Base-by-base conservation (phyloP, 441 rosid genomes). In the Brassica hybrid region DNA sequence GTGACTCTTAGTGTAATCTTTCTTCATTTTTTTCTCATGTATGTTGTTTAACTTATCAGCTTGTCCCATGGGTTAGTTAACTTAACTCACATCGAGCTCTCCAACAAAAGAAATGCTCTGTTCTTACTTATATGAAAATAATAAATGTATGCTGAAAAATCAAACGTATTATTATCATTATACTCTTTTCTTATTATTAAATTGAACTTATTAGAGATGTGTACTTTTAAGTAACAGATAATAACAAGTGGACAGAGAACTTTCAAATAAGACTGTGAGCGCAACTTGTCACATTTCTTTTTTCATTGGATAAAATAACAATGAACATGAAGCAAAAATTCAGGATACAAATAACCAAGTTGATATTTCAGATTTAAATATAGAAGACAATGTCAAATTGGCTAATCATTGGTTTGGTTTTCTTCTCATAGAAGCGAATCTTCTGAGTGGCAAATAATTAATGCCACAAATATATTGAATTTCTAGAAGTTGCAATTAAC, bases 41-140 rank as follows among this genome's bases (percentile, higher is more conserved):
- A 72, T 67, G 59, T 78, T 73, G 65, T 67, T 73, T 78, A 70
- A 73, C 74, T 77, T 72, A 8, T 67, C 32, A 50, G 61, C 38
- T 73, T 38, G 18, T 73, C 77, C 73, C 77, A 78, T 78, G 77
- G 57, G 34, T 30, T 30, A 30, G 34, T 30, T 30, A 30, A 30
- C 56, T 48, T 72, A 66, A 78, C 74, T 78, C 73, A 34, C 7
- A 67, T 67, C 18, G 65, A 64, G 71, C 4, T 66, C 27, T 59
- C 67, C 76, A 71, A 58, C 32, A 65, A 77, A 71, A 30, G 6
- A 36, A 50, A 5, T 67, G 62, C 3, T 36, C 4, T 73, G 52
- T 73, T 72, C 65, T 34, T 78, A n/a, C 23, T 13, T 21, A 2
- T 32, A 72, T 34, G 13, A 7, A 64, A 69, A 43, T 30, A 43